These are phyloP conservation scores for Carpinus fangiana DNA, from an alignment of 306 rosid species.

Conservation along the genomic window DNA sequence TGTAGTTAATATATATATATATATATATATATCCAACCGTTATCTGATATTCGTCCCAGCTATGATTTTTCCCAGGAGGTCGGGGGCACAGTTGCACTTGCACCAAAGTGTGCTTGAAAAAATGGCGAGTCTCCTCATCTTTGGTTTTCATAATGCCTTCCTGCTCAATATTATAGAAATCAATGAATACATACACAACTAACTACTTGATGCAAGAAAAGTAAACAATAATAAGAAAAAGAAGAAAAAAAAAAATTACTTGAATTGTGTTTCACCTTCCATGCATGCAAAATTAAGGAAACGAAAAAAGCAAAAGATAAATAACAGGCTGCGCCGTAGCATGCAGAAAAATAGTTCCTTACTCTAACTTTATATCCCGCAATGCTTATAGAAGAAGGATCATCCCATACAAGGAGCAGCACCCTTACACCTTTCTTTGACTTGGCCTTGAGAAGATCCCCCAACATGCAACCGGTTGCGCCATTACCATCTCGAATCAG, in stretches of 20 bases:
- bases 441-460: conserved; percentile 77
- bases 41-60: conserved; percentile 54
- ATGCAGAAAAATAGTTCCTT: neutral
- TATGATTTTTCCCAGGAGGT: conserved; percentile 69
- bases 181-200: too few relatives aligned
- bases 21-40: conserved; percentile 25
- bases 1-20: too few relatives aligned
- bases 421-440: conserved; percentile 91
- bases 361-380: conserved; percentile 64
- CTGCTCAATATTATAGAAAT: conserved; percentile 31
- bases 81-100: conserved; percentile 76
- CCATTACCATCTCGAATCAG: conserved; percentile 52
- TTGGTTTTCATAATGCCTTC: conserved; percentile 68
- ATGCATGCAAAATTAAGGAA: too few relatives aligned
- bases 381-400: conserved; percentile 74
- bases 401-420: conserved; percentile 89
- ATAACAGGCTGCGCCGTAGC: too few relatives aligned
- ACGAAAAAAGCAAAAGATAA: neutral
- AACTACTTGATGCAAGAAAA: neutral
- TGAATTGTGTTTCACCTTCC: neutral
- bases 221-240: conserved; percentile 15
- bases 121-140: conserved; percentile 78
- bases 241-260: too few relatives aligned
- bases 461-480: conserved; percentile 39
- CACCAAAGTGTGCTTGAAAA: conserved; percentile 85